Percentiles rank a stretch among this genome's conserved stretches.
phyloP scores from a whole-genome alignment of 139 green algal species.

The Chlorella vulgaris region DNA sequence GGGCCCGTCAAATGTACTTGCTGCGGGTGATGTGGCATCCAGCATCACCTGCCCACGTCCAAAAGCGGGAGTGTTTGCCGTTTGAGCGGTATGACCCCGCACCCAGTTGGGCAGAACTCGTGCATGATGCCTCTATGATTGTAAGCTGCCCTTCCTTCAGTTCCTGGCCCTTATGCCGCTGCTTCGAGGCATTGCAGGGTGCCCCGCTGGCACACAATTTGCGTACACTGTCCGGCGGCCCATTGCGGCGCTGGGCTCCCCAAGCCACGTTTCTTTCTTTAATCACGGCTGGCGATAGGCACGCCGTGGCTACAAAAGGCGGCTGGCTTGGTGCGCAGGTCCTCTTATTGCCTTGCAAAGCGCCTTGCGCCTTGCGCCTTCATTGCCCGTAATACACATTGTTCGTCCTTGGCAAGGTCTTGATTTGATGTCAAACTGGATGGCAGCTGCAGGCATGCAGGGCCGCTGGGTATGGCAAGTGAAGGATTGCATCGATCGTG shows the following conservation, averaged over 20 bases:
- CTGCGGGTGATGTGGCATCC: constrained; percentile 85
- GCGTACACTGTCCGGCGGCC: constrained; percentile 59
- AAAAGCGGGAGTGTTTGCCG: constrained; percentile 98
- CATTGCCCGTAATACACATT: neutral
- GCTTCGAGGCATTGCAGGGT: constrained; percentile 56
- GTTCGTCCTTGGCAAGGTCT: neutral
- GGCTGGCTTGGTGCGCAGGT: neutral
- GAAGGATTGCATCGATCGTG: constrained; percentile 93
- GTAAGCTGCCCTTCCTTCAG: too few species aligned
- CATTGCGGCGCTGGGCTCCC: constrained; percentile 77
- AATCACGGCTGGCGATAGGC: constrained; percentile 71
- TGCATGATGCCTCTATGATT: too few species aligned
- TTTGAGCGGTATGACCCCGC: constrained; percentile 71
- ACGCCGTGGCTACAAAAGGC: constrained; percentile 61
- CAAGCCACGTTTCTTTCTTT: constrained; percentile 85
- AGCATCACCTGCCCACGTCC: constrained; percentile 79
- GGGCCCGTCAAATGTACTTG: constrained; percentile 84
- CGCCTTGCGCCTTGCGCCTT: neutral
- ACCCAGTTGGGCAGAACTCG: too few species aligned
- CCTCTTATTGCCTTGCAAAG: neutral
- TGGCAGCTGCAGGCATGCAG: constrained; percentile 36
- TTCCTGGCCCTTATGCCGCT: too few species aligned
- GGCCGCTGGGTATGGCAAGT: constrained; percentile 81
- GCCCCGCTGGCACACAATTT: constrained; percentile 88
- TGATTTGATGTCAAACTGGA: neutral